Conservation (phyloP, 345 rosid genomes). For the Luvunga scandens region DNA sequence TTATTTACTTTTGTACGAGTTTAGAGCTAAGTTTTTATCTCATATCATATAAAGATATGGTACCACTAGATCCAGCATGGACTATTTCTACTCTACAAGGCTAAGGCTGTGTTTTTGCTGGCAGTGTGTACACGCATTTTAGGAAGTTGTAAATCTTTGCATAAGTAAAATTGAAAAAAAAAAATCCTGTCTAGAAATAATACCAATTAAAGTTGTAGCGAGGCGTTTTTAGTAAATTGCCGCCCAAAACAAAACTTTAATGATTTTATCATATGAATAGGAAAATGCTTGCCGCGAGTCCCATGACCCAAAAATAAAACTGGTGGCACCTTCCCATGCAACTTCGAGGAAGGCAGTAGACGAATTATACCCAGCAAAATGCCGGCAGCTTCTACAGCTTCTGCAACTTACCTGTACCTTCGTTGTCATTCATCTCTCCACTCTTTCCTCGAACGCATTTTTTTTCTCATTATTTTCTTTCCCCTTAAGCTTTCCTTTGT, state of each 20-base stretch:
- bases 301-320: slow-evolving; percentile 2
- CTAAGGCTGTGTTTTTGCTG: no score
- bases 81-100: no score
- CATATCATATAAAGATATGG: no score
- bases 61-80: no score
- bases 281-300: slow-evolving; percentile 16
- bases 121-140: no score
- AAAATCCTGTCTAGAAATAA: no score
- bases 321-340: slow-evolving; percentile 35
- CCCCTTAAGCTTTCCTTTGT: background rate
- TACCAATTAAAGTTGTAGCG: background rate
- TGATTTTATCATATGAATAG: background rate
- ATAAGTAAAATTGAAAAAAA: no score
- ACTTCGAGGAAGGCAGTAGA: slow-evolving; percentile 40
- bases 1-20: no score
- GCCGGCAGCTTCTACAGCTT: slow-evolving; percentile 1
- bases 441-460: slow-evolving; percentile 16
- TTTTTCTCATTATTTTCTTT: background rate
- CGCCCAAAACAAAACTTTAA: background rate
- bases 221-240: slow-evolving; percentile 7
- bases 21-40: no score
- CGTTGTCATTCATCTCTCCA: slow-evolving; percentile 24
- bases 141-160: no score
- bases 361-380: slow-evolving; percentile 8
- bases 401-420: slow-evolving; percentile 18